Base-by-base conservation (phyloP, 1,284 basidiomycete genomes). In the Hemileia vastatrix region DNA sequence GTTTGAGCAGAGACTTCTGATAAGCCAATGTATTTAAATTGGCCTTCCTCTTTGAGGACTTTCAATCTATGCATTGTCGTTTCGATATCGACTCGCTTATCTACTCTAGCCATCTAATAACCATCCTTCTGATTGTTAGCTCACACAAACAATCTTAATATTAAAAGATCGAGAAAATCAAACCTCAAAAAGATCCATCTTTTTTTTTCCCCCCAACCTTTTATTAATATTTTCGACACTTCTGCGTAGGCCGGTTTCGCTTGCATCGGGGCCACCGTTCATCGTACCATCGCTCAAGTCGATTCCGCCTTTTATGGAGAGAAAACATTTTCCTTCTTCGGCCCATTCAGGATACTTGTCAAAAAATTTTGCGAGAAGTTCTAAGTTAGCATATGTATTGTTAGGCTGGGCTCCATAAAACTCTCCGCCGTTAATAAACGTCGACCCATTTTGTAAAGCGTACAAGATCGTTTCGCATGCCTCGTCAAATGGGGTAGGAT, bases 21-120 rank as follows among this genome's bases (percentile, higher is more conserved):
- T 15, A 74, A 66, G 13, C 68, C 68, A 49, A 74, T 72, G 61
- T 74, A 66, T 48, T 68, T 66, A 65, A 73, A 73, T 54, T 71
- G 68, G 4, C 72, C 72, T 55, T 72, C 72, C 15, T 68, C 65
- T 21, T 57, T 63, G 2, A 74, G 67, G 19, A 44, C 67, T 21
- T 69, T 40, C 4, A 73, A 63, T 43, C 55, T 67, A 15, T 65
- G 57, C 67, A 74, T 71, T 18, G 64, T 54, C 60, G 70, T 59
- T 36, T 65, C 32, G 44, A 58, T 55, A 4, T 45, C 9, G 6
- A 47, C 21, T 2, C 24, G 55, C 23, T 54, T 31, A 27, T 69
- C 66, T 15, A 67, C 67, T 13, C 48, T 32, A 18, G 45, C 57
- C 44, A 44, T 43, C 36, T 50, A 36, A 24, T n/a, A 2, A 40